Conservation (phyloP, 192 early-diverging fungal genomes). For the Rhizoclosmatium sp. region DNA sequence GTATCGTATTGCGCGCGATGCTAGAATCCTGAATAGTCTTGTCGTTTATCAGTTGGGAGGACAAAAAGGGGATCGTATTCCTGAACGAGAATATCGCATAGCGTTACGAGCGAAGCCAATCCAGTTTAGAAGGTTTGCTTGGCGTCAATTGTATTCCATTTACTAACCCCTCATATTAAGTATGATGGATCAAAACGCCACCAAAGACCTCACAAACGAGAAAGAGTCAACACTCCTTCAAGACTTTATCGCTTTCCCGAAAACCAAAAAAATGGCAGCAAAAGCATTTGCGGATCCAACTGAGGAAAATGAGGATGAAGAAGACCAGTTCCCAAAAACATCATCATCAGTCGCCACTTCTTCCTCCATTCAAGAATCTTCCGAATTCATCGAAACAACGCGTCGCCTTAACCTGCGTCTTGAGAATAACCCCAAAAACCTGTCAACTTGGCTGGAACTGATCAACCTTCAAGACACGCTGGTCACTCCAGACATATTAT, state of each 20-base stretch:
- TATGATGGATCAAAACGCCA: constrained; percentile 13
- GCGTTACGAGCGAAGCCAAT: constrained; percentile 17
- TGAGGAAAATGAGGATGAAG: no score
- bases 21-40: background rate
- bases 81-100: constrained; percentile 23
- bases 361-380: constrained; percentile 9
- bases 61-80: background rate
- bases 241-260: constrained; percentile 13
- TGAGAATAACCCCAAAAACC: constrained; percentile 47
- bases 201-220: background rate
- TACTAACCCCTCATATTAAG: background rate
- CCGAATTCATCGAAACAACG: constrained; percentile 28
- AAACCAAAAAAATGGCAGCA: background rate
- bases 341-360: background rate
- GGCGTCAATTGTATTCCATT: background rate
- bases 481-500: background rate
- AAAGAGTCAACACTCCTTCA: background rate
- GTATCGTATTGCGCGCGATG: constrained; percentile 8
- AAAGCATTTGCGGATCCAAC: background rate
- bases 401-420: constrained; percentile 22
- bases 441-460: constrained; percentile 48
- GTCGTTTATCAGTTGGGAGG: constrained; percentile 11
- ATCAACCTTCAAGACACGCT: constrained; percentile 53
- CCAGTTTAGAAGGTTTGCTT: constrained; percentile 19
- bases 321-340: background rate